These are phyloP conservation scores for Zychaea mexicana DNA, from an alignment of 371 early-diverging fungal genomes.

Conservation along the genomic window DNA sequence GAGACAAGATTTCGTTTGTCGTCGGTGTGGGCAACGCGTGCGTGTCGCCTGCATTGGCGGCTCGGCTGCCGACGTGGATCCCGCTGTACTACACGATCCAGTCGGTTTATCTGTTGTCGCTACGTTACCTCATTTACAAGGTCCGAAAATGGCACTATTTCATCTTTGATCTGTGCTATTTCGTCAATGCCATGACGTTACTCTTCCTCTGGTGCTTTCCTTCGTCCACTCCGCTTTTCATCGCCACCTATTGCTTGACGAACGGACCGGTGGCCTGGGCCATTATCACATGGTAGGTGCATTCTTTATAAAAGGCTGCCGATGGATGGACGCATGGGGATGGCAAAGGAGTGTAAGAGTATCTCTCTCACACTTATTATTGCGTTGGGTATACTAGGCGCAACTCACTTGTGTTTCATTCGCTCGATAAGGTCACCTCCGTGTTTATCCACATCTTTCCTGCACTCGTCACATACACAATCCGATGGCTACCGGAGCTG, in stretches of 20 bases:
- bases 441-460: conserved; percentile 75
- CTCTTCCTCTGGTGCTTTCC: conserved; percentile 57
- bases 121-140: conserved; percentile 66
- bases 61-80: conserved; percentile 59
- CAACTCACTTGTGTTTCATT: conserved; percentile 68
- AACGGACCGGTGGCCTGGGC: conserved; percentile 75
- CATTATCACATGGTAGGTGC: conserved; percentile 60
- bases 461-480: conserved; percentile 58
- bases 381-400: too few species aligned
- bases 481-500: conserved; percentile 64
- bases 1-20: conserved; percentile 74
- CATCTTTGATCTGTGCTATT: conserved; percentile 73
- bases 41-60: conserved; percentile 59
- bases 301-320: neutral
- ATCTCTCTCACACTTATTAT: too few species aligned
- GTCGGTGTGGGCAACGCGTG: conserved; percentile 74
- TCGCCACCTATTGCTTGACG: conserved; percentile 60
- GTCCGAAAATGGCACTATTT: conserved; percentile 69
- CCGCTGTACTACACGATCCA: conserved; percentile 62
- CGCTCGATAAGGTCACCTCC: conserved; percentile 75
- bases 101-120: conserved; percentile 43
- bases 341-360: too few species aligned
- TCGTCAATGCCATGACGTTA: conserved; percentile 63
- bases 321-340: neutral
- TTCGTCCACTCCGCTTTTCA: conserved; percentile 45